Evolutionary conservation across 352 stramenopile species (phyloP).

Genomic region (Phytophthora litchii): DNA sequence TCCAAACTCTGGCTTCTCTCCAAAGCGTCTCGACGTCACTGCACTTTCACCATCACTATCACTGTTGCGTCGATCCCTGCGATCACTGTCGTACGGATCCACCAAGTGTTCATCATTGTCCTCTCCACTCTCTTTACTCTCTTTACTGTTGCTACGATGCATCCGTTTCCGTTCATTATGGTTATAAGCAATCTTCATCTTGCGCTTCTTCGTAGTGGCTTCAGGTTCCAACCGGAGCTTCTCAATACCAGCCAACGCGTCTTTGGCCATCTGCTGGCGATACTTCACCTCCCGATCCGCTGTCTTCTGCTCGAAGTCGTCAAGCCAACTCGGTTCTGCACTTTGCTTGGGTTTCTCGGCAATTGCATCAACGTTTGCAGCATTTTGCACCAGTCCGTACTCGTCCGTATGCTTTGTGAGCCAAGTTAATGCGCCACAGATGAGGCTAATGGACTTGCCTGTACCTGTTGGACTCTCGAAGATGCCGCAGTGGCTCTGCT

Average conservation of each 20-base stretch:
- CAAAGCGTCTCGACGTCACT: neutral
- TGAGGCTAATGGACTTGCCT: constrained; percentile 92
- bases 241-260: constrained; percentile 61
- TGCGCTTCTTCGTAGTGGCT: constrained; percentile 67
- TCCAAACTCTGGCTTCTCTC: constrained; percentile 40
- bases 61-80: constrained; percentile 8
- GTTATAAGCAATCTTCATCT: constrained; percentile 66
- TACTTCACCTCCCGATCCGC: constrained; percentile 47
- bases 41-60: constrained; percentile 51
- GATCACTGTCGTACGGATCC: constrained; percentile 79
- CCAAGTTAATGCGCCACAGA: constrained; percentile 90
- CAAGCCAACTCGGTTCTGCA: constrained; percentile 63
- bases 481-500: constrained; percentile 85
- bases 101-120: constrained; percentile 70
- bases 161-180: constrained; percentile 64
- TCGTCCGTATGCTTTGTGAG: constrained; percentile 76
- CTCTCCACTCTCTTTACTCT: constrained; percentile 20
- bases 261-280: constrained; percentile 49
- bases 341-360: constrained; percentile 15
- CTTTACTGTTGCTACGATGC: constrained; percentile 12
- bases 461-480: constrained; percentile 94
- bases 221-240: constrained; percentile 57
- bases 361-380: constrained; percentile 9
- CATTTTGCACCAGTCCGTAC: constrained; percentile 54
- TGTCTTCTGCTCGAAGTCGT: constrained; percentile 59